Evolutionary conservation across 257 asterid genomes (phyloP), one percentile per base, ranked within the genome.

Genomic region (Fraxinus excelsior): DNA sequence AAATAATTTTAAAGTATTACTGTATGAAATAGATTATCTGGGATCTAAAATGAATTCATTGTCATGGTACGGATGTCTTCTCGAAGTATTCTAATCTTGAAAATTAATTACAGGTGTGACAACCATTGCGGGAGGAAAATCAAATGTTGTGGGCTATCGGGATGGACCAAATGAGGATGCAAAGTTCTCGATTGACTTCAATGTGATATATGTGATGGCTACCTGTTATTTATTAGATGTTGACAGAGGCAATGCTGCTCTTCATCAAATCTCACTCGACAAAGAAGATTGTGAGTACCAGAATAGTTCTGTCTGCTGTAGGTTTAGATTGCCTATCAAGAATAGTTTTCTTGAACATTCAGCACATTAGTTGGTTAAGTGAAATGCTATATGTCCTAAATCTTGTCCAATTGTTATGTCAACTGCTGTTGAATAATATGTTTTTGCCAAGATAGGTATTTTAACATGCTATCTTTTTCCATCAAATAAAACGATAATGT

Each of bases 161-260:
- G 99, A 93, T 79, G 99, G 99, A 75, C 98, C 99, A 73, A 93
- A 97, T 82, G 99, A 96, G 80, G 94, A 90, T 81, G 99, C 99
- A 11, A 92, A 96, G 65, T 96, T 96, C 82, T 96, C 99, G 9
- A 86, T 79, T 64, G 98, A 96, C 78, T 96, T 96, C 74, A 98
- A 96, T 83, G 92, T 93, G 74, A 79, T 96, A 38, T 96, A 93
- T 80, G 94, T 93, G 60, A 90, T 87, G 76, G 80, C 90, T 46
- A 90, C 98, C 74, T 96, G 99, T 82, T 96, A 98, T 2, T 78
- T 96, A 40, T 79, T 96, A 78, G 97, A 93, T 73, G 82, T 96
- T 73, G 99, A 96, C 81, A 87, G 98, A 85, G 99, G 99, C 74
- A 93, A 96, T 85, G 98, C 98, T 46, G 99, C 99, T 70, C 96